These are phyloP conservation scores for Byssoonygena ceratinophila DNA, from an alignment of 2,329 filamentous ascomycete genomes.

Conservation along the genomic window DNA sequence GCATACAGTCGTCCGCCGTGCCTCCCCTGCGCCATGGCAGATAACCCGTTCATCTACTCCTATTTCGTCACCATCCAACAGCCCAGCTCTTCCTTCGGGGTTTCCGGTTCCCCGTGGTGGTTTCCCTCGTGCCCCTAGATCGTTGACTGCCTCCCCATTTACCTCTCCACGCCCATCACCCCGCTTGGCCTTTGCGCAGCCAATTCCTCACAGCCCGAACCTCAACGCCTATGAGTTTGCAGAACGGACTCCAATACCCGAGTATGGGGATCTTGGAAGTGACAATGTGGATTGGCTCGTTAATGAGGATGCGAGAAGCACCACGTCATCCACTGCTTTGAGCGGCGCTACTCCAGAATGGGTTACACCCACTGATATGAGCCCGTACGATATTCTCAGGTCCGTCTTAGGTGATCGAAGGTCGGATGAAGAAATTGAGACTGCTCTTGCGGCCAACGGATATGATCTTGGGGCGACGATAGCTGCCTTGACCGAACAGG, in stretches of 20 bases:
- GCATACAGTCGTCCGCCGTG: constrained; percentile 77
- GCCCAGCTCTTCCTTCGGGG: constrained; percentile 73
- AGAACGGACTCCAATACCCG: constrained; percentile 66
- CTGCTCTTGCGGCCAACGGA: constrained; percentile 74
- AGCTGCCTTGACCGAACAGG: constrained; percentile 71
- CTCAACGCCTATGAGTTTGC: constrained; percentile 94
- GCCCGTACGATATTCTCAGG: constrained; percentile 91
- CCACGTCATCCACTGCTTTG: constrained; percentile 66
- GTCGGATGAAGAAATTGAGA: constrained; percentile 87
- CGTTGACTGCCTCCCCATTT: constrained; percentile 73
- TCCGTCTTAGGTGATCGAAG: constrained; percentile 84
- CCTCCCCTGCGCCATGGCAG: constrained; percentile 91
- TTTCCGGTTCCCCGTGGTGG: constrained; percentile 61
- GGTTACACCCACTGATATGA: constrained; percentile 76
- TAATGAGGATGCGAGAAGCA: constrained; percentile 71
- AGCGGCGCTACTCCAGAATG: constrained; percentile 77
- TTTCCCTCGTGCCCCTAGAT: constrained; percentile 66
- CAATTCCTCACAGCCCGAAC: constrained; percentile 88
- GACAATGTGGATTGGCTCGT: constrained; percentile 97
- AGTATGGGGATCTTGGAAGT: constrained; percentile 82
- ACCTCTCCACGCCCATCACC: constrained; percentile 88
- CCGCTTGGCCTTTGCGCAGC: constrained; percentile 77
- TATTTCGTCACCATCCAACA: constrained; percentile 66
- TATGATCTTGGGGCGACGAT: constrained; percentile 93
- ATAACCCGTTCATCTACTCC: constrained; percentile 64